These are phyloP conservation scores for Hyphodiscus sp. DNA, from an alignment of 2,329 filamentous ascomycete species.

Conservation along the genomic window DNA sequence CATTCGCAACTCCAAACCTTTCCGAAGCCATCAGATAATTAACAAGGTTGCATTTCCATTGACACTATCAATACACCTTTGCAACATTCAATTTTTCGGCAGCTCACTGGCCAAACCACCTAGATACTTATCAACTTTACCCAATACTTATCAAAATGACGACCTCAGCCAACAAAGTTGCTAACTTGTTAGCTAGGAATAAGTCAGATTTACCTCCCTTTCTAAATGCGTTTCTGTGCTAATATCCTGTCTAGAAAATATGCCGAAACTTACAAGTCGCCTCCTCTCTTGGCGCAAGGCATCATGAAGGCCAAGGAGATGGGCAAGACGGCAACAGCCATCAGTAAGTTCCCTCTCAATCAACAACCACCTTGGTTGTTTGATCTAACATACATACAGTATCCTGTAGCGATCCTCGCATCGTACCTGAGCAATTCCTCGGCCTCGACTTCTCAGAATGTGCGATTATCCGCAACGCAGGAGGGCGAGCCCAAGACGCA, in stretches of 20 bases:
- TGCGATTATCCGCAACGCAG: conserved; percentile 14
- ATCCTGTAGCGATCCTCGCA: conserved; percentile 8
- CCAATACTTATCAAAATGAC: neutral
- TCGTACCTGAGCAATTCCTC: conserved; percentile 9
- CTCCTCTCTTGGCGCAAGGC: neutral
- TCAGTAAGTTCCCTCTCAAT: conserved; percentile 3
- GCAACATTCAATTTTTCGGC: neutral
- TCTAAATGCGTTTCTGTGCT: neutral
- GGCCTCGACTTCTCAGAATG: conserved; percentile 10
- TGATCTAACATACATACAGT: neutral
- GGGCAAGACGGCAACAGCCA: conserved; percentile 4
- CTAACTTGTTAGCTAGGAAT: neutral
- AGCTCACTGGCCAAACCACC: neutral
- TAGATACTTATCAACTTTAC: neutral
- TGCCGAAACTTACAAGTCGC: conserved; percentile 7
- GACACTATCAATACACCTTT: neutral
- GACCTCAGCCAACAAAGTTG: neutral
- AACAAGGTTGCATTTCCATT: neutral
- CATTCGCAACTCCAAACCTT: neutral
- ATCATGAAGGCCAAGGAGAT: conserved; percentile 1
- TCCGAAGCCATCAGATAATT: neutral
- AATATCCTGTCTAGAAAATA: neutral
- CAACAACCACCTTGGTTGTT: neutral
- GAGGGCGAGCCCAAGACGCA: conserved; percentile 6
- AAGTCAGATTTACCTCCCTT: neutral